phyloP scores from a whole-genome alignment of 139 green algal genomes.

The Chlamydomonas incerta region DNA sequence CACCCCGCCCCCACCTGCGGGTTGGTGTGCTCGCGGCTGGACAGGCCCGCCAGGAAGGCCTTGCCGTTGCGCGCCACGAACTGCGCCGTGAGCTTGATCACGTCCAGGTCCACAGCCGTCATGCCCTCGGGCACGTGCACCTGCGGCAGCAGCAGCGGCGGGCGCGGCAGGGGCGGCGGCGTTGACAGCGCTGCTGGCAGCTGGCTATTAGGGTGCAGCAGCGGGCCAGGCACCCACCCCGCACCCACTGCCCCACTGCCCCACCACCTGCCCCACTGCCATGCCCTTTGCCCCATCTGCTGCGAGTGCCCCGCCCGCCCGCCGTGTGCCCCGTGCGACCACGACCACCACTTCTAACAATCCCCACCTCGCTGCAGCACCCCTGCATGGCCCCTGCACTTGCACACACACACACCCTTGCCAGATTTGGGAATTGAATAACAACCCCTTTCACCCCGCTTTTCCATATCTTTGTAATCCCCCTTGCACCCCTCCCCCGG shows the following conservation, averaged over 20 bases:
- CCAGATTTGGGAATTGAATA: no score
- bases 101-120: constrained; percentile 88
- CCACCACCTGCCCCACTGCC: background rate
- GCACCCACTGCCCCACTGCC: background rate
- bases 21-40: constrained; percentile 83
- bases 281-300: background rate
- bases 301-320: no score
- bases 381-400: no score
- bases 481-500: background rate
- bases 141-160: constrained; percentile 23
- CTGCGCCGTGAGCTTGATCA: constrained; percentile 96
- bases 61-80: constrained; percentile 96
- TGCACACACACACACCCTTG: no score
- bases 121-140: constrained; percentile 93
- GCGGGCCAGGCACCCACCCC: no score
- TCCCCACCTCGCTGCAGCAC: no score
- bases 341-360: no score
- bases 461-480: no score
- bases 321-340: no score
- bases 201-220: no score
- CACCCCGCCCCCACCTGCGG: constrained; percentile 41
- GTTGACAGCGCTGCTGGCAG: no score
- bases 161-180: background rate
- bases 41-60: constrained; percentile 85
- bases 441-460: background rate